These are phyloP conservation scores for Neurospora terricola DNA, from an alignment of 495 filamentous ascomycete species.

Conservation along the genomic window DNA sequence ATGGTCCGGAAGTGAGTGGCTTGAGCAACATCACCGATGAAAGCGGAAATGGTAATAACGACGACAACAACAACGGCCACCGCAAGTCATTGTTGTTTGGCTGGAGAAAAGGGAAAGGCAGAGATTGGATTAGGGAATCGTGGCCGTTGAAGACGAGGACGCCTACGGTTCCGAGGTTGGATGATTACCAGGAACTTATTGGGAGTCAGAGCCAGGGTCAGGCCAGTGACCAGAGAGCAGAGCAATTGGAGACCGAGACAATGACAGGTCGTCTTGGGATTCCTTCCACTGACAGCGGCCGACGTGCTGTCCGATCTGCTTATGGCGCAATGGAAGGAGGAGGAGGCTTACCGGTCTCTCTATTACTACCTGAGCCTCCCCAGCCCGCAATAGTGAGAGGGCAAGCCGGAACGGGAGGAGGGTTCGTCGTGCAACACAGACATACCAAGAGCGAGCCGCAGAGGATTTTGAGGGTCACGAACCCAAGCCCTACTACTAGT, in stretches of 20 bases:
- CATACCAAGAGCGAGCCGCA: background rate
- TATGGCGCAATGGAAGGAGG: background rate
- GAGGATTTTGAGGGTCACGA: background rate
- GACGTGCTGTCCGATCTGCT: background rate
- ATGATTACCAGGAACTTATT: background rate
- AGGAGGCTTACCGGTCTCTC: background rate
- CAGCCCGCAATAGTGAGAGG: background rate
- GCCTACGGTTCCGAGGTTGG: slow-evolving; percentile 13
- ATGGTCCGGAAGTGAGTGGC: slow-evolving; percentile 26
- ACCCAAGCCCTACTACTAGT: slow-evolving; percentile 1
- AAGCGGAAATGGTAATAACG: background rate
- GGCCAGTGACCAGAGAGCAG: background rate
- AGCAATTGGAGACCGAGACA: background rate
- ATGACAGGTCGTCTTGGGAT: background rate
- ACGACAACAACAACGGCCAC: background rate
- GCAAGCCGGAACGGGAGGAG: background rate
- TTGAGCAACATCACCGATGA: slow-evolving; percentile 1
- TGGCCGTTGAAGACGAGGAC: slow-evolving; percentile 12
- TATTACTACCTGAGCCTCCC: background rate
- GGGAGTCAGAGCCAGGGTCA: background rate
- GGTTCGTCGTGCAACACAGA: background rate
- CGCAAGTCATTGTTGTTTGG: slow-evolving; percentile 3
- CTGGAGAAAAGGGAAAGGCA: background rate
- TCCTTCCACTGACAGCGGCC: background rate
- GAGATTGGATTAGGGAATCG: background rate